phyloP scores from a whole-genome alignment of 2,329 filamentous ascomycete species.

The Penicillium sp. region DNA sequence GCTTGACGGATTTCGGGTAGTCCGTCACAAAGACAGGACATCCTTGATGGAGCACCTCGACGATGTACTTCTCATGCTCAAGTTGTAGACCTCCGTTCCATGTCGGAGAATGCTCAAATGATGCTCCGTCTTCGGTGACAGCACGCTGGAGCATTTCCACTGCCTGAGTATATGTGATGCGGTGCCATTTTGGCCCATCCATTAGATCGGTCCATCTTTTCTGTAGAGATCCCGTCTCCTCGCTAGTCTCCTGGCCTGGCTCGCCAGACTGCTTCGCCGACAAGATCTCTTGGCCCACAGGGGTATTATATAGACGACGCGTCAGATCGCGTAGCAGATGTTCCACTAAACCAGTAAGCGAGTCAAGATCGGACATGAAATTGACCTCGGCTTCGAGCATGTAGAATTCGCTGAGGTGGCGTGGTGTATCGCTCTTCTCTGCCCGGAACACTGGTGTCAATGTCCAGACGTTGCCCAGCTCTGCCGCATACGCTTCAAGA shows the following conservation, averaged over 20 bases:
- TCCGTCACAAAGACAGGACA: slow-evolving; percentile 85
- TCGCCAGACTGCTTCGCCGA: slow-evolving; percentile 43
- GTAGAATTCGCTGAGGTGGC: slow-evolving; percentile 96
- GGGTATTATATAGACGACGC: slow-evolving; percentile 48
- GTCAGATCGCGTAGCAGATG: slow-evolving; percentile 65
- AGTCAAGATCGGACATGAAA: slow-evolving; percentile 67
- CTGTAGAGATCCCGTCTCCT: slow-evolving; percentile 49
- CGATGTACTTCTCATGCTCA: slow-evolving; percentile 89
- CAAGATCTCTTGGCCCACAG: slow-evolving; percentile 56
- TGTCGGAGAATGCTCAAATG: slow-evolving; percentile 65
- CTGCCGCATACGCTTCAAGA: slow-evolving; percentile 84
- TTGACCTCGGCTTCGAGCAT: slow-evolving; percentile 93
- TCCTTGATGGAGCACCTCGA: slow-evolving; percentile 61
- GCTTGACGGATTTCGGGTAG: slow-evolving; percentile 85
- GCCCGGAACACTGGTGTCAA: slow-evolving; percentile 91
- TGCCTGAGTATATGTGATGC: slow-evolving; percentile 78
- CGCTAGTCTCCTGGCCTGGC: slow-evolving; percentile 39
- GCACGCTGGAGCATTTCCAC: slow-evolving; percentile 65
- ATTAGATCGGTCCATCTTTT: slow-evolving; percentile 71
- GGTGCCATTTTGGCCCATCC: slow-evolving; percentile 61
- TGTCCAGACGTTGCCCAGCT: slow-evolving; percentile 88
- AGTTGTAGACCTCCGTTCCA: slow-evolving; percentile 78
- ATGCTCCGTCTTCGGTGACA: slow-evolving; percentile 45
- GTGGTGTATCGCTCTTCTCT: slow-evolving; percentile 86
- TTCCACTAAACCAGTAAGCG: slow-evolving; percentile 78